A percentile compares a stretch with the other conserved stretches of the same genome.
phyloP scores from a whole-genome alignment of 192 early-diverging fungal genomes.

The Coemansia sp. region DNA sequence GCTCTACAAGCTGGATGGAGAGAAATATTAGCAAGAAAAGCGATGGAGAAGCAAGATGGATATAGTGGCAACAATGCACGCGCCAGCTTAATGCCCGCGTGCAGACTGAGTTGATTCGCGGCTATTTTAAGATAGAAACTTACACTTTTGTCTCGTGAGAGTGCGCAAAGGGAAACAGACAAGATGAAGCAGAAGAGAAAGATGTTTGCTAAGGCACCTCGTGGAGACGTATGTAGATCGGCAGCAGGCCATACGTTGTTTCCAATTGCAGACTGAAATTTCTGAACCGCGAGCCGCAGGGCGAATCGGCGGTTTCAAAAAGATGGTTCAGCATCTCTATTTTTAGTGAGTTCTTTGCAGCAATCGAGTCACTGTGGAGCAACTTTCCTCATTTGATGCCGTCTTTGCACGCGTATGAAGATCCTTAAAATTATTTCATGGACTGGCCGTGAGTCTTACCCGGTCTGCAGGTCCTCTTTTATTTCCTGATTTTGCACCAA shows the following conservation, averaged over 20 bases:
- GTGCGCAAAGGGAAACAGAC: not conserved
- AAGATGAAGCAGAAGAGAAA: slow-evolving; percentile 1
- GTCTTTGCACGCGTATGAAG: slow-evolving; percentile 1
- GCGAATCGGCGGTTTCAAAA: not conserved
- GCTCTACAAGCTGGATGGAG: not conserved
- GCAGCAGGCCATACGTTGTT: not conserved
- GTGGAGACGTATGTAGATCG: not conserved
- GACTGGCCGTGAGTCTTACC: not conserved
- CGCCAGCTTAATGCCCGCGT: slow-evolving; percentile 3
- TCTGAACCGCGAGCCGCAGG: not conserved
- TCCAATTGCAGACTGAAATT: not conserved
- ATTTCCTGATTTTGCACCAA: not conserved
- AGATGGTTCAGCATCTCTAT: not conserved
- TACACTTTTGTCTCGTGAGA: not conserved
- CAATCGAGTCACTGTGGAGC: not conserved
- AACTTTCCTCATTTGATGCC: not conserved
- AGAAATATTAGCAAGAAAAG: slow-evolving; percentile 6
- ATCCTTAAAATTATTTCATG: slow-evolving; percentile 2
- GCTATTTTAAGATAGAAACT: not conserved
- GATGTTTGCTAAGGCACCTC: not conserved
- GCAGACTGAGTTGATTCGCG: not conserved
- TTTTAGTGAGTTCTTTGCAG: not conserved
- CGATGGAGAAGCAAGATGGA: not conserved
- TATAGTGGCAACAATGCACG: slow-evolving; percentile 1
- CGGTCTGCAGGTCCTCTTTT: not conserved